Evolutionary conservation across 164 flowering plant genomes (phyloP), one percentile per base, ranked within the genome.

Genomic region (Santalum album): DNA sequence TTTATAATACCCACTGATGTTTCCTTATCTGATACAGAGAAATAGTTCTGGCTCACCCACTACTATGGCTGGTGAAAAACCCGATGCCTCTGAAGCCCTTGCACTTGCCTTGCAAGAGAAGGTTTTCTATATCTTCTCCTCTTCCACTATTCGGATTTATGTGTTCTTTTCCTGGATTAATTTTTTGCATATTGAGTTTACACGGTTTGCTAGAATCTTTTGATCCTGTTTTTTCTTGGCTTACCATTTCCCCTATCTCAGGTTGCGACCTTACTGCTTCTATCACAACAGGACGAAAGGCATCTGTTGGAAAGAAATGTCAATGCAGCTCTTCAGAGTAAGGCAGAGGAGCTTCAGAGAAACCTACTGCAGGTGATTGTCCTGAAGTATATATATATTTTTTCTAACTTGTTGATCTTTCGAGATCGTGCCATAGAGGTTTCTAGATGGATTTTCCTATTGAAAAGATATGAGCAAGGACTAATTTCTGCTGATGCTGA

Each of bases 231-330:
- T 1, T 47, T 32, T 6, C 23, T n/a, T 18, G 21, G n/a, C 45
- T 42, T 7, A 21, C 10, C 25, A 24, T 56, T 44, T 17, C 25
- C 20, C 19, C 15, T 40, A 24, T 62, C 36, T 63, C 71, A 92
- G 99, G 99, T 92, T 59, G 63, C 75, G 22, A 70, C 96, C 14
- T 60, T 92, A 20, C 62, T 92, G 66, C 91, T 87, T 60, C 57
- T 92, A 25, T 84, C 96, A 52, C 99, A 89, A 71, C 82, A 92
- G 79, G 99, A 92, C 69, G 99, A 92, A 68, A 78, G 95, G 49
- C 84, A 85, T 73, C 57, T 94, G 53, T 53, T 87, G 61, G 96
- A 94, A 71, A 81, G 71, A 73, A 82, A 94, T 74, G 88, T 87
- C 32, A 76, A 74, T 71, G 77, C 69, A 58, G 84, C 81, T 56